phyloP scores from a whole-genome alignment of 495 filamentous ascomycete genomes.

The Emericellopsis terricola region DNA sequence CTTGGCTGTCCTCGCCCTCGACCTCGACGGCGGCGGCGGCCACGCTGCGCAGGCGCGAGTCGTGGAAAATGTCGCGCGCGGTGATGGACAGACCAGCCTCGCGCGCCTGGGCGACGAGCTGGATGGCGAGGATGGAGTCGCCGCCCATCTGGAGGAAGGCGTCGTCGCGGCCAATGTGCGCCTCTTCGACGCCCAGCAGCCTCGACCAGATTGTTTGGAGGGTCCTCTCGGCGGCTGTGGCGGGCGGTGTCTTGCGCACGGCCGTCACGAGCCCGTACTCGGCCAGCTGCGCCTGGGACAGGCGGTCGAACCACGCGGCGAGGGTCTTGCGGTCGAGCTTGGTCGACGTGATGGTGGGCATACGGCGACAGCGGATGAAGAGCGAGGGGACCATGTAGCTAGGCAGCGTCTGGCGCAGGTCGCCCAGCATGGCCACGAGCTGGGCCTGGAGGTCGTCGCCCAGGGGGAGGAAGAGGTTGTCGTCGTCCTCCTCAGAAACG shows the following conservation, averaged over 20 bases:
- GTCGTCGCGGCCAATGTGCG: conserved; percentile 16
- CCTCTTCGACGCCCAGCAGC: conserved; percentile 17
- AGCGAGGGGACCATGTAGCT: conserved; percentile 10
- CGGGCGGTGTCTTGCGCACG: neutral
- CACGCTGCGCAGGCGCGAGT: conserved; percentile 11
- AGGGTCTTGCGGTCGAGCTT: no score
- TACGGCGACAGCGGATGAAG: conserved; percentile 4
- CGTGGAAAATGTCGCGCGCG: conserved; percentile 20
- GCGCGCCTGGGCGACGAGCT: conserved; percentile 21
- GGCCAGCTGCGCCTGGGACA: no score
- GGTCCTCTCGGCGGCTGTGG: conserved; percentile 5
- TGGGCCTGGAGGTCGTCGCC: neutral
- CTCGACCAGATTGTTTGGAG: conserved; percentile 27
- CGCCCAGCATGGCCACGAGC: neutral
- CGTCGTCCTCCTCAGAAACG: no score
- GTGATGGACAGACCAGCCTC: conserved; percentile 11
- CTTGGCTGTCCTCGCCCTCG: neutral
- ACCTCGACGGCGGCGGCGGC: conserved; percentile 3
- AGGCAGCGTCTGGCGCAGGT: conserved; percentile 3
- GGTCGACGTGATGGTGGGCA: conserved; percentile 24
- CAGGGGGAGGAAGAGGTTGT: conserved; percentile 4
- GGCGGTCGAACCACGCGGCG: no score
- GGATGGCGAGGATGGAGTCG: conserved; percentile 32
- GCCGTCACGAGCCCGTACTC: neutral
- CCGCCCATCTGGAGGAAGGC: no score